phyloP scores from a whole-genome alignment of 805 yeast genomes.

The Deakozyma indianensis region DNA sequence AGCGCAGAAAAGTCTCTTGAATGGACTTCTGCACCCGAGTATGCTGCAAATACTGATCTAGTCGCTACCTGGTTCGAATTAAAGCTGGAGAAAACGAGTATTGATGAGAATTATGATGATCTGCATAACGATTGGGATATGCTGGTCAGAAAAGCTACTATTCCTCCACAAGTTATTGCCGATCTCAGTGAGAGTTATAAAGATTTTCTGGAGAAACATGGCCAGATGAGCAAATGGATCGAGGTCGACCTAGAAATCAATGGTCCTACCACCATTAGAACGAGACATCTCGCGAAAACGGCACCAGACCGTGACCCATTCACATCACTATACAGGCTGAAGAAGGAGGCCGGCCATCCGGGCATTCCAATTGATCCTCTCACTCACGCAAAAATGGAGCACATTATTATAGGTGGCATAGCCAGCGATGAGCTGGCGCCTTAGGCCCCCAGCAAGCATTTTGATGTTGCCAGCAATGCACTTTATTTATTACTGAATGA shows the following conservation, averaged over 20 bases:
- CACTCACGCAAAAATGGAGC: not conserved
- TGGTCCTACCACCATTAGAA: not conserved
- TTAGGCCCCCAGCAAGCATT: too few species aligned
- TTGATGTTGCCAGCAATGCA: too few species aligned
- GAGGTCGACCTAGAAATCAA: not conserved
- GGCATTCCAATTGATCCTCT: not conserved
- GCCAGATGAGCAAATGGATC: not conserved
- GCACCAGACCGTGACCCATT: not conserved
- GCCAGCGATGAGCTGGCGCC: too few species aligned
- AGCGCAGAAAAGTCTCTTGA: not conserved
- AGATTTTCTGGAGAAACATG: not conserved
- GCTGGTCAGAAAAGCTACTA: not conserved
- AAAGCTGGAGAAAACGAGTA: not conserved
- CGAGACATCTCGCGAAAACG: not conserved
- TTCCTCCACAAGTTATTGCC: not conserved
- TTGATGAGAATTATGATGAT: not conserved
- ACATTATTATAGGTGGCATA: not conserved
- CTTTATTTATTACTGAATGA: too few species aligned
- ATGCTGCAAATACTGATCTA: not conserved
- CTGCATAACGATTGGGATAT: not conserved
- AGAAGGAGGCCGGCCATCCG: not conserved
- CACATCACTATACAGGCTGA: not conserved
- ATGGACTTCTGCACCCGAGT: not conserved
- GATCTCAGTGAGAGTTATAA: not conserved
- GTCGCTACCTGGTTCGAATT: not conserved